phyloP scores from a whole-genome alignment of 176 grass and related monocot species.

The Oryza glumipatula region DNA sequence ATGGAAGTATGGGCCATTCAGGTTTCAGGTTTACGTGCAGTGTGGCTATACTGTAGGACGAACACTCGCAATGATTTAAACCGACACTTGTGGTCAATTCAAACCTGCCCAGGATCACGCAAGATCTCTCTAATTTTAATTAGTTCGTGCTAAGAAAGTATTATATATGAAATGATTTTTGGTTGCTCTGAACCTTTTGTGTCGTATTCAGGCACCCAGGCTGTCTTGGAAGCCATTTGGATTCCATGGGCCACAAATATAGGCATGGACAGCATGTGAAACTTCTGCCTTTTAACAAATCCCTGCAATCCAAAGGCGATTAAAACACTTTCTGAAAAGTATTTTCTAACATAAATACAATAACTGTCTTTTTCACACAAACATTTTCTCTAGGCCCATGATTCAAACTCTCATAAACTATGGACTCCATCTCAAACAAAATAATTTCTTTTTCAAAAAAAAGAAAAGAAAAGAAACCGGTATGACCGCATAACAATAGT shows the following conservation, averaged over 20 bases:
- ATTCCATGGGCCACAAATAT: neutral
- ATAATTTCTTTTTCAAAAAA: too few species aligned
- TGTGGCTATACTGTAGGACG: neutral
- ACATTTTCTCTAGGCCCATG: neutral
- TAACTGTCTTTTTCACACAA: neutral
- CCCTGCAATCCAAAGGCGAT: neutral
- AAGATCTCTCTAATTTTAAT: neutral
- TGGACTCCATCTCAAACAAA: neutral
- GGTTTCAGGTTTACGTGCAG: neutral
- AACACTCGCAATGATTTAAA: neutral
- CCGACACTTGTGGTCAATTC: constrained; percentile 11
- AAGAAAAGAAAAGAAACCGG: too few species aligned
- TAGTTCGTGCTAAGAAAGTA: neutral
- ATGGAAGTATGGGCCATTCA: neutral
- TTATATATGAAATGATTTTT: neutral
- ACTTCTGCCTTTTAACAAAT: neutral
- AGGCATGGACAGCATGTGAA: neutral
- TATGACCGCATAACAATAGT: too few species aligned
- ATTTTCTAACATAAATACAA: neutral
- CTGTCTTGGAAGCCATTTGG: neutral
- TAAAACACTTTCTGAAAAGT: neutral
- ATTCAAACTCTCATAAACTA: too few species aligned
- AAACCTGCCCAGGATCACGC: neutral
- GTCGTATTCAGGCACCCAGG: neutral
- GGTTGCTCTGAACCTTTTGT: neutral